Base-by-base conservation (phyloP, 202 grass and related monocot genomes). In the Zizania palustris region DNA sequence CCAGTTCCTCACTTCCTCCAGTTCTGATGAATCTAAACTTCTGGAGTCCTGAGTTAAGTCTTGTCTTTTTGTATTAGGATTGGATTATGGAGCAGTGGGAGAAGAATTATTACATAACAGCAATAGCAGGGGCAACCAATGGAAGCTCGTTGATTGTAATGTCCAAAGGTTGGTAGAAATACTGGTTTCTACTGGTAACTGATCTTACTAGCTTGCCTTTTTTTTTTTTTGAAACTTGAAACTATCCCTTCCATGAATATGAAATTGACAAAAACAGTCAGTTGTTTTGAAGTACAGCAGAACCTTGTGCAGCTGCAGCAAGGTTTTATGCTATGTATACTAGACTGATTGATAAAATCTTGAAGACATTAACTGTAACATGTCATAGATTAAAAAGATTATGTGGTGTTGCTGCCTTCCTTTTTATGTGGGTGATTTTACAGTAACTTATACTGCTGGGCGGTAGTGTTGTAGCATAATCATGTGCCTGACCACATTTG, bases 1-100 rank as follows among this genome's bases (percentile, higher is more conserved):
- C 49, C 28, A 28, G 28, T 28, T 28, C 28, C 63, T 45, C 21
- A 2, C 59, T 59, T 33, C 46, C 5, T 62, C 48, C 45, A 45
- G 9, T 13, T 66, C 20, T 58, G 16, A 14, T 60, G 16, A 39
- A 79, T 79, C 16, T n/a, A n/a, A n/a, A n/a, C n/a, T n/a, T n/a
- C n/a, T n/a, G 4, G 71, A 45, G 63, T 70, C 45, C 43, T 70
- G 75, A 67, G 15, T 21, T 39, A 12, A 74, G n/a, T 49, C 8
- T 75, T 81, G 42, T 60, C 67, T 50, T 28, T 48, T 69, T 75
- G 38, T 61, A 21, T 84, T 60, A 96, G 93, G 89, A 96, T 75
- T 96, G 93, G 89, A 96, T 96, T 82, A 92, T 81, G 80, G 93
- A 96, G 46, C 93, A 92, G 69, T 96, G 93, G 93, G 93, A 90